Evolutionary conservation across 805 yeast genomes (phyloP).

Genomic region (Suhomyces xylopsoci): DNA sequence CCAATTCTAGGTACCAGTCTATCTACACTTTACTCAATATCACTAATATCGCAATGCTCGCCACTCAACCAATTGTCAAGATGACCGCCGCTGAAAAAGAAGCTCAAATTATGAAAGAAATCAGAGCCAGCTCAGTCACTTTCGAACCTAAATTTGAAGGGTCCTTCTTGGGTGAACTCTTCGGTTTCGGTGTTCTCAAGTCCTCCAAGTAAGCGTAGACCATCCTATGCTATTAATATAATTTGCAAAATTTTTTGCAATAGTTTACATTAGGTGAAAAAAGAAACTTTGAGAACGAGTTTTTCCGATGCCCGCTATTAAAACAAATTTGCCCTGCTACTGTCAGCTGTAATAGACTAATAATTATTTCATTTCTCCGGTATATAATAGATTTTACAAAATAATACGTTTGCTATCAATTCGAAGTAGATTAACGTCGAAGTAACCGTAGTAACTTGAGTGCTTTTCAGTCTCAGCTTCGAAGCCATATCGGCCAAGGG

Average conservation of each 20-base stretch:
- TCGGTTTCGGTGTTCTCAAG: constrained; percentile 26
- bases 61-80: constrained; percentile 8
- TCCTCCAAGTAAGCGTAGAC: constrained; percentile 3
- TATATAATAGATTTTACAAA: background rate
- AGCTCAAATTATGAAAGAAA: constrained; percentile 44
- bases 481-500: background rate
- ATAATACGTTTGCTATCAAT: background rate
- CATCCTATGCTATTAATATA: background rate
- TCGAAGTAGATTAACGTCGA: background rate
- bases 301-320: background rate
- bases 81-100: constrained; percentile 41
- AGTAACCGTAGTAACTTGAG: background rate
- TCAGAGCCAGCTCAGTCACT: constrained; percentile 32
- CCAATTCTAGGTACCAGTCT: background rate
- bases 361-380: constrained; percentile 1
- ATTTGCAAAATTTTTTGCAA: background rate
- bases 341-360: background rate
- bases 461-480: background rate
- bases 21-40: background rate
- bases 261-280: background rate
- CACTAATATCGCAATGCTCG: background rate
- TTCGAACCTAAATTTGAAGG: constrained; percentile 41
- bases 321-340: background rate
- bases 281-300: background rate
- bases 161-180: constrained; percentile 40